Evolutionary conservation across 495 filamentous ascomycete species (phyloP).

Genomic region (Hypoxylon fragiforme): DNA sequence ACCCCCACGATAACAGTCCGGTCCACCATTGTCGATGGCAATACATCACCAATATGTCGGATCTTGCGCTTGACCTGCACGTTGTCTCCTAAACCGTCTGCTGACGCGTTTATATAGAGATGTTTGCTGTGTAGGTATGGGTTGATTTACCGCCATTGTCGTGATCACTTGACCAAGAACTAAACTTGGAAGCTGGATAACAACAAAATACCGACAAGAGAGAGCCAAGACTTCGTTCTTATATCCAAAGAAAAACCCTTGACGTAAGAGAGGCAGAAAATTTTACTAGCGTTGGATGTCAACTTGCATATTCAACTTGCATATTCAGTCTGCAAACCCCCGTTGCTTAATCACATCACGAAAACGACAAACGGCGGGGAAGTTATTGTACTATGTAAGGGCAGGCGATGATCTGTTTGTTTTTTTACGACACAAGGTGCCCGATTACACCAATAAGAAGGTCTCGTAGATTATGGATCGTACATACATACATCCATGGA

Average conservation of each 20-base stretch:
- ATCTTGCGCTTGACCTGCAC: background rate
- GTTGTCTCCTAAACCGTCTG: too few species aligned
- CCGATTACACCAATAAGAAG: constrained; percentile 1
- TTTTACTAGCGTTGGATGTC: too few species aligned
- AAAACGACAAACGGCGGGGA: constrained; percentile 12
- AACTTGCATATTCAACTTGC: too few species aligned
- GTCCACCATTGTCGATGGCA: background rate
- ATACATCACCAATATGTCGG: background rate
- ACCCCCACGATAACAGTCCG: constrained; percentile 1
- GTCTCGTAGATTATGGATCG: constrained; percentile 26
- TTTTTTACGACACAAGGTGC: background rate
- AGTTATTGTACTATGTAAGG: background rate
- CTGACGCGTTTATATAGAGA: too few species aligned
- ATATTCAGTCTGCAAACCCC: constrained; percentile 4
- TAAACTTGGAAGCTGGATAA: too few species aligned
- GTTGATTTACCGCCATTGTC: background rate
- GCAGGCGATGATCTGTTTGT: constrained; percentile 9
- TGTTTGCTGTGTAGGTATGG: background rate
- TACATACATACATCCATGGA: too few species aligned
- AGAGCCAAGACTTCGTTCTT: background rate
- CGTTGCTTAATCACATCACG: constrained; percentile 16
- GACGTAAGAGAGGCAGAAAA: constrained; percentile 3
- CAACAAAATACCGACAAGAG: background rate
- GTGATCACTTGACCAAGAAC: background rate
- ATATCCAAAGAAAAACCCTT: constrained; percentile 1